Base-by-base conservation (phyloP, 2,329 filamentous ascomycete genomes). In the Aspergillus eucalypticola region DNA sequence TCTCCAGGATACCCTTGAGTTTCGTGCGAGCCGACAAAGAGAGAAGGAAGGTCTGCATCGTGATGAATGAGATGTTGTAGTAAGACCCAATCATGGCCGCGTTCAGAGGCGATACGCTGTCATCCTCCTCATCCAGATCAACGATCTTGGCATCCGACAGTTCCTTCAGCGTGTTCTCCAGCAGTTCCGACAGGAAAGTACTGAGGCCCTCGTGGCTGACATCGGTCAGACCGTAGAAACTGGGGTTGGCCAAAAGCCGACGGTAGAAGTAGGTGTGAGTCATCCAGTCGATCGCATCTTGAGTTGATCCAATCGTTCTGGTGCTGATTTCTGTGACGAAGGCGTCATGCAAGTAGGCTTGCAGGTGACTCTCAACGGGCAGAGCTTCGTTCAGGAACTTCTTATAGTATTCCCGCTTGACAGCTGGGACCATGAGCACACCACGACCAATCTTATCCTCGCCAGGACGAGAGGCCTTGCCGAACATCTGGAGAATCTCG, bases 261-360 rank as follows among this genome's bases (percentile, higher is more conserved):
- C 95, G 90, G 79, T 99, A 99, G 79, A 98, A 97, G 80, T 96
- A 99, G 10, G 94, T 97, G 74, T 97, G 98, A 0, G 95, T 98
- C 39, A 92, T 91, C 95, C 95, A 99, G 78, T 96, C 96, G 67
- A 99, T 93, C 10, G 94, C 95, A 78, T 98, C 94, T 69, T 98
- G 95, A 13, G 92, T 96, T 11, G 93, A 96, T 69, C 92, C 88
- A 62, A 99, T 95, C 75, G 93, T 96, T 81, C 92, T 94, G 17
- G 92, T 96, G 81, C 92, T 97, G 70, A 98, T 92, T 77, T 99
- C 95, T 0, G 94, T 93, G 48, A 99, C 94, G 69, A 99, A 98
- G 0, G 92, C 93, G 78, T 99, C 96, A 69, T 96, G 92, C 35
- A 99, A 83, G 76, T 92, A 96, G 58, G 90, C 88, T 73, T 96